Percentiles rank a stretch among this genome's conserved stretches.
These are phyloP conservation scores for Auriscalpium vulgare DNA, from an alignment of 768 basidiomycete genomes.

Conservation along the genomic window DNA sequence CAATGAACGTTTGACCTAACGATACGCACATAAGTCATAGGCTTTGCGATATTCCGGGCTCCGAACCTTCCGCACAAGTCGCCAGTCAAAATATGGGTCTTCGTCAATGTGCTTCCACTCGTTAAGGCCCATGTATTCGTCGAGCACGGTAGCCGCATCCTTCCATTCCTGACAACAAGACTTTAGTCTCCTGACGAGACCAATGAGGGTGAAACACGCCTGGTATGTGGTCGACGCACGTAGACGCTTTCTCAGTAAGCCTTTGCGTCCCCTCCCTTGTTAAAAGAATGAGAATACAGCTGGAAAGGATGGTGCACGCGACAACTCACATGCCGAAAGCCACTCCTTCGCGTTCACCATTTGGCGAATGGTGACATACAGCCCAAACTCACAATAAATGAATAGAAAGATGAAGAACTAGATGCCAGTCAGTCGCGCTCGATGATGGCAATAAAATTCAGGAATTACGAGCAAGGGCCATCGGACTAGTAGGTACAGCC, in stretches of 20 bases:
- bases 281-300: not conserved
- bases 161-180: conserved; percentile 68
- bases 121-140: conserved; percentile 76
- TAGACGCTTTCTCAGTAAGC: conserved; percentile 64
- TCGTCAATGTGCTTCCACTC: conserved; percentile 88
- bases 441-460: not conserved
- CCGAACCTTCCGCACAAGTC: conserved; percentile 65
- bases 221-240: conserved; percentile 70
- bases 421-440: not conserved
- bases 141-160: conserved; percentile 65
- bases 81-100: conserved; percentile 89
- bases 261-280: conserved; percentile 81
- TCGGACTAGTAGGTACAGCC: conserved; percentile 67
- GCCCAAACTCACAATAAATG: conserved; percentile 76
- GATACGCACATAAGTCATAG: not conserved
- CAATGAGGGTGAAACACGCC: conserved; percentile 27
- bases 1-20: conserved; percentile 69
- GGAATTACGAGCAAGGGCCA: conserved; percentile 74
- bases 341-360: conserved; percentile 93
- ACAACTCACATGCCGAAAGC: conserved; percentile 69
- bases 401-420: conserved; percentile 79
- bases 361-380: conserved; percentile 85
- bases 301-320: too few relatives aligned
- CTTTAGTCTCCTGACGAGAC: not conserved
- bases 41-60: not conserved